Conservation (phyloP, 1,284 basidiomycete species). For the Anthracocystis setariae region DNA sequence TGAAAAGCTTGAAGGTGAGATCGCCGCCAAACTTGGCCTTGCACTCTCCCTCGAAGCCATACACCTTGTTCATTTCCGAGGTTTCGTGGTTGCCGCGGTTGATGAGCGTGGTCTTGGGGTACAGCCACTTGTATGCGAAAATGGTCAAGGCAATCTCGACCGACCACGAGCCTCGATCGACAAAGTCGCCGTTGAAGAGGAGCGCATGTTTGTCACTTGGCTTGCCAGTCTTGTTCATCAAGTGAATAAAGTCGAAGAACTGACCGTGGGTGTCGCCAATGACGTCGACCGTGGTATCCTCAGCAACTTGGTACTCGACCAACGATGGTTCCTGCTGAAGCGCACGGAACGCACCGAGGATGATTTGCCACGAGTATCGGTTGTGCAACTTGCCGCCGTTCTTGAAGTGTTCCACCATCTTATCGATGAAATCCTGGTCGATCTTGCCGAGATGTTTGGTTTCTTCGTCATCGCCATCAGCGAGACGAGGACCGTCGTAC, state of each 20-base stretch:
- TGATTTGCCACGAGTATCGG: constrained; percentile 89
- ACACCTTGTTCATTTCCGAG: constrained; percentile 77
- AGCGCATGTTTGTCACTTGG: constrained; percentile 62
- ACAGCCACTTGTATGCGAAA: constrained; percentile 89
- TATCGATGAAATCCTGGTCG: constrained; percentile 78
- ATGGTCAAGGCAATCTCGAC: constrained; percentile 94
- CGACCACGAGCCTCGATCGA: constrained; percentile 96
- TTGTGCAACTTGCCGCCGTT: constrained; percentile 83
- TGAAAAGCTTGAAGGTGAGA: constrained; percentile 65
- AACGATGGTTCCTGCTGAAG: constrained; percentile 83
- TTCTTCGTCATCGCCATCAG: constrained; percentile 69
- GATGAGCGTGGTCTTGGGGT: constrained; percentile 62
- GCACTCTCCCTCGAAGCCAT: constrained; percentile 92
- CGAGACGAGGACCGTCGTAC: constrained; percentile 59
- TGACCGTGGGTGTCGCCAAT: constrained; percentile 64
- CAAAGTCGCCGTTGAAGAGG: constrained; percentile 70
- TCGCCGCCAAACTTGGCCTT: constrained; percentile 71
- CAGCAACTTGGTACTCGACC: constrained; percentile 80
- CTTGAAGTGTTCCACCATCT: constrained; percentile 93
- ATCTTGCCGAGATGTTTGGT: constrained; percentile 71
- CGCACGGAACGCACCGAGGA: constrained; percentile 82
- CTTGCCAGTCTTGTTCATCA: constrained; percentile 82
- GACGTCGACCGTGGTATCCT: constrained; percentile 74
- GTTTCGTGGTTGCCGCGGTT: constrained; percentile 96
- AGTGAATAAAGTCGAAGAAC: constrained; percentile 92